Evolutionary conservation across 2,329 filamentous ascomycete genomes (phyloP), one percentile per base, ranked within the genome.

Genomic region (Colletotrichum cereale): DNA sequence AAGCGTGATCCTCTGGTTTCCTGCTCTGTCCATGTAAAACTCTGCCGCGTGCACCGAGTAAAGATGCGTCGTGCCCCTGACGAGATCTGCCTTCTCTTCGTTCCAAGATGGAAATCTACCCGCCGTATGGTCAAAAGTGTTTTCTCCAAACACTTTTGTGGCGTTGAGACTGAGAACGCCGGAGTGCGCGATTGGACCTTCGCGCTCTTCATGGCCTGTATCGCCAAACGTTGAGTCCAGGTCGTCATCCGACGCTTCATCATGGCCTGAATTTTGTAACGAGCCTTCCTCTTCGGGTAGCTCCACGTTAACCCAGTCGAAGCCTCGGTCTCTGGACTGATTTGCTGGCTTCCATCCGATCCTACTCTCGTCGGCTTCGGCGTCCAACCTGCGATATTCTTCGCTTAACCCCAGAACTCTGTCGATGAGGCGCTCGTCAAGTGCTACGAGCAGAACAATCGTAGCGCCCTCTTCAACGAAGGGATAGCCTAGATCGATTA

Each of bases 351-450:
- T 16, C 18, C 24, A 26, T 2, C 5, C 21, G 14, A 40, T 56
- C 5, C 36, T 34, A 12, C 3, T 8, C 31, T 38, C 44, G 1
- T 24, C 50, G 58, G 21, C 16, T 24, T 21, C 64, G 50, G 52
- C 24, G 5, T 58, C 64, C 18, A 18, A 53, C 8, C 36, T 52
- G 14, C 63, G 55, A 16, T 60, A 60, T n/a, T 31, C 44, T 24
- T 95, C 92, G 80, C 93, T 97, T 62, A 94, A 85, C 77, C 90
- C 92, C 76, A 98, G 92, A 56, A 98, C 87, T 77, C 97, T 92
- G 76, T 97, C 94, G 74, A 98, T 98, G 76, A 97, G 94, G 24
- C 96, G 90, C 76, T 97, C 95, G 14, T 93, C 93, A 7, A 98
- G 87, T 12, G 95, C 95, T 78, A 93, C 92, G 75, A 92, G 90